Percentiles rank a stretch among this genome's conserved stretches.
Evolutionary conservation across 2,329 filamentous ascomycete species (phyloP).

Genomic region (Ophiocordyceps camponoti-saundersi): DNA sequence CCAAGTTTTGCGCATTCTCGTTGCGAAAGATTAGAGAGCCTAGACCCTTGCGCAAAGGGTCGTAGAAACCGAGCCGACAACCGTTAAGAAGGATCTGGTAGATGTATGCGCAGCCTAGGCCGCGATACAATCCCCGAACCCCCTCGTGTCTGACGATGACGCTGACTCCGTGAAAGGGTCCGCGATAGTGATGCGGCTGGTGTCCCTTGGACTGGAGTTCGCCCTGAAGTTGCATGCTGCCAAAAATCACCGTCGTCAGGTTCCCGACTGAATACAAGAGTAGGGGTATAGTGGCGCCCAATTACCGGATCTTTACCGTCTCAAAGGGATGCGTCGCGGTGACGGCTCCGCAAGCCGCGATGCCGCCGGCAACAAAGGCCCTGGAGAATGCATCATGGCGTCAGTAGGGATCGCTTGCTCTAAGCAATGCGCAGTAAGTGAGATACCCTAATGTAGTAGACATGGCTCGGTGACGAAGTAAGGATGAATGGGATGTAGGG

Average conservation of each 20-base stretch:
- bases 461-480: constrained; percentile 2
- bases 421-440: constrained; percentile 1
- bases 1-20: constrained; percentile 61
- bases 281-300: constrained; percentile 3
- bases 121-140: constrained; percentile 67
- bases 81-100: constrained; percentile 96
- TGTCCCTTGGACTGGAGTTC: constrained; percentile 78
- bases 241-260: not conserved
- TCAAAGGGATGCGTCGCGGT: constrained; percentile 97
- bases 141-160: constrained; percentile 90
- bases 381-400: constrained; percentile 19
- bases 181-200: constrained; percentile 75
- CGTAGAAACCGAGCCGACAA: constrained; percentile 93
- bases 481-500: no score
- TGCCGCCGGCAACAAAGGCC: constrained; percentile 87
- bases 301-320: constrained; percentile 92
- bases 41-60: constrained; percentile 65
- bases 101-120: constrained; percentile 80
- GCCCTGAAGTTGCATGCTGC: constrained; percentile 84
- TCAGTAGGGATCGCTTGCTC: constrained; percentile 1
- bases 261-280: not conserved
- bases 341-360: constrained; percentile 92
- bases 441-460: constrained; percentile 22
- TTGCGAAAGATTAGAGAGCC: constrained; percentile 57
- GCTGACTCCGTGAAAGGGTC: constrained; percentile 77